Percentiles rank a stretch among this genome's conserved stretches.
Conservation (phyloP, 2,329 filamentous ascomycete species). For the Diplodia corticola region DNA sequence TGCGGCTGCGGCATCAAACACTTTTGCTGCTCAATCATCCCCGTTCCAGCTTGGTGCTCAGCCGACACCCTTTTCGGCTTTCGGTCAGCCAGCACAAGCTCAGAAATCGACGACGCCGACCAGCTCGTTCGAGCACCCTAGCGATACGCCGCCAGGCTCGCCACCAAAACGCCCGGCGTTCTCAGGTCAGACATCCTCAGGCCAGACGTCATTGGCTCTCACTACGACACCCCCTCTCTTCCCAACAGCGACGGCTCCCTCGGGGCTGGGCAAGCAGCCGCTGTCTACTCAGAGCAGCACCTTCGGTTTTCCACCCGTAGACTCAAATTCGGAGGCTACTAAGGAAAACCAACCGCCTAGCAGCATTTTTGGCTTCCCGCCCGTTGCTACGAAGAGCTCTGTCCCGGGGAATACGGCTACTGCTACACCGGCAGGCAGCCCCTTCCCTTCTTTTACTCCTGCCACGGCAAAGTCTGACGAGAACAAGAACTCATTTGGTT, state of each 20-base stretch:
- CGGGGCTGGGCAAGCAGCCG: neutral
- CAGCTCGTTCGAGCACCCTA: slow-evolving; percentile 6
- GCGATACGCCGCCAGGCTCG: slow-evolving; percentile 15
- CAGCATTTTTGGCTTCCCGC: slow-evolving; percentile 15
- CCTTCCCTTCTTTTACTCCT: neutral
- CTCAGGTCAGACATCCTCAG: neutral
- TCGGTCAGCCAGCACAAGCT: neutral
- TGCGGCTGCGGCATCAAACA: neutral
- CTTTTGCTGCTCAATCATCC: neutral
- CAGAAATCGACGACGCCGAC: slow-evolving; percentile 2
- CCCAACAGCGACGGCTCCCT: neutral
- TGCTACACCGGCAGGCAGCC: neutral
- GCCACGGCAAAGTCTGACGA: neutral
- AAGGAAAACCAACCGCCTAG: neutral
- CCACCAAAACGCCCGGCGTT: neutral
- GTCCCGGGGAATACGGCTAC: neutral
- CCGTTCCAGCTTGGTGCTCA: slow-evolving; percentile 3
- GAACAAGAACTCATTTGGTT: slow-evolving; percentile 9
- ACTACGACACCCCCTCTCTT: neutral
- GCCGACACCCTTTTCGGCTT: neutral
- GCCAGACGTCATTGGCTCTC: neutral
- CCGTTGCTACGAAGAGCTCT: neutral
- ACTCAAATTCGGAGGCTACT: neutral
- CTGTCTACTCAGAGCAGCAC: neutral
- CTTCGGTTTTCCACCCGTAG: neutral